Base-by-base conservation (phyloP, 2,329 filamentous ascomycete genomes). In the Xylaria sp. region DNA sequence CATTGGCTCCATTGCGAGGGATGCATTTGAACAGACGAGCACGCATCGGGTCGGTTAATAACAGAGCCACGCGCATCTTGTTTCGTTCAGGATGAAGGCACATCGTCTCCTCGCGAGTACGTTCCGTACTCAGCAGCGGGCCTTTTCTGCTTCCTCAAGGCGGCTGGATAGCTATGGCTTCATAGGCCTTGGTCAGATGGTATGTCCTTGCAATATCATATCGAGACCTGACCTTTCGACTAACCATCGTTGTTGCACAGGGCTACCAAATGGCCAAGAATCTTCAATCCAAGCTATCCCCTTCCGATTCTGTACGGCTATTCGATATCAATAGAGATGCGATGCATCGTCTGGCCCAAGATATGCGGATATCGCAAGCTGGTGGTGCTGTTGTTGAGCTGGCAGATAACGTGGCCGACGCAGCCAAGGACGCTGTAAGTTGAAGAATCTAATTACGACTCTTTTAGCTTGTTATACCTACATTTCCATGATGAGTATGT, bases 191-290 rank as follows among this genome's bases (percentile, higher is more conserved):
- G 85, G 85, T 5, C 85, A 87, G 66, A 88, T 88, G 85, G 84
- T 87, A 76, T 31, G 79, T 70, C 9, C 19, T 25, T n/a, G 47
- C 31, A 37, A 43, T 37, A n/a, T 57, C n/a, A 6, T n/a, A n/a
- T 42, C 19, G 19, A 42, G 3, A 25, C 37, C 14, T 21, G 12
- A 33, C 23, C 19, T 14, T 9, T 57, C 46, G 55, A n/a, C 57
- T 65, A 62, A 64, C 23, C 31, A 21, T 57, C 23, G 3, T 35
- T 56, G 15, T 23, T 28, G 11, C 52, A 46, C 43, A 87, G 84
- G 85, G 85, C 43, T 87, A 83, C 69, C 84, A 86, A 77, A 87
- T 88, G 85, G 85, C 84, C 64, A 84, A 82, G 75, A 88, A 87
- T 72, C 80, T 88, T 3, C 84, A 86, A 73, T 78, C 82, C 33